Percentiles rank a stretch among this genome's conserved stretches.
Evolutionary conservation across 768 basidiomycete genomes (phyloP).

Genomic region (Trametes elegans): DNA sequence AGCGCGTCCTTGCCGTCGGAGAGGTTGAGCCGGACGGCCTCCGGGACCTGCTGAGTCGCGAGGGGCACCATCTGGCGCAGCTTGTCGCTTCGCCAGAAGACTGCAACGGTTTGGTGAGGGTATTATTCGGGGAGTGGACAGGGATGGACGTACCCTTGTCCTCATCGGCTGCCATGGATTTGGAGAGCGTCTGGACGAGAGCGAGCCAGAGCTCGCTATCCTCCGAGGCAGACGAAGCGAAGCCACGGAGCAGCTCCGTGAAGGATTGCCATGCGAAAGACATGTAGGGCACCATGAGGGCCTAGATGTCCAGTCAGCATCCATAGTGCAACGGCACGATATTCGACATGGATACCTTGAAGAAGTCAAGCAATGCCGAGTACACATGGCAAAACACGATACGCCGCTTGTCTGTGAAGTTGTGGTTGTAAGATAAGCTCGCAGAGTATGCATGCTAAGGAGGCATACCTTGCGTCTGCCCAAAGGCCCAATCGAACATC

Average conservation of each 20-base stretch:
- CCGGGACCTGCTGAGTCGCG: slow-evolving; percentile 64
- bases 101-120: slow-evolving; percentile 39
- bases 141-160: slow-evolving; percentile 51
- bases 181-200: slow-evolving; percentile 58
- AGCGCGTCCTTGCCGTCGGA: slow-evolving; percentile 39
- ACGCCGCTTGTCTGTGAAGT: slow-evolving; percentile 48
- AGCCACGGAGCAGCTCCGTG: slow-evolving; percentile 57
- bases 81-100: slow-evolving; percentile 88
- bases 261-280: slow-evolving; percentile 70
- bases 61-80: slow-evolving; percentile 57
- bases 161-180: slow-evolving; percentile 76
- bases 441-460: background rate
- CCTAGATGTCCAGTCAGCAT: slow-evolving; percentile 38
- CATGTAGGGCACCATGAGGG: slow-evolving; percentile 90
- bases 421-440: background rate
- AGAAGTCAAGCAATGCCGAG: slow-evolving; percentile 73
- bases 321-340: background rate
- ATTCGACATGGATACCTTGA: slow-evolving; percentile 60
- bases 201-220: slow-evolving; percentile 59
- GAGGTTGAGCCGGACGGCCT: slow-evolving; percentile 38
- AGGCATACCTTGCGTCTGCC: slow-evolving; percentile 45
- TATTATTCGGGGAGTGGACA: background rate
- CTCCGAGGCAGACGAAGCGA: slow-evolving; percentile 32
- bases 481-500: slow-evolving; percentile 94
- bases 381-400: slow-evolving; percentile 77